phyloP scores from a whole-genome alignment of 805 yeast species.

The Lachancea thermotolerans region DNA sequence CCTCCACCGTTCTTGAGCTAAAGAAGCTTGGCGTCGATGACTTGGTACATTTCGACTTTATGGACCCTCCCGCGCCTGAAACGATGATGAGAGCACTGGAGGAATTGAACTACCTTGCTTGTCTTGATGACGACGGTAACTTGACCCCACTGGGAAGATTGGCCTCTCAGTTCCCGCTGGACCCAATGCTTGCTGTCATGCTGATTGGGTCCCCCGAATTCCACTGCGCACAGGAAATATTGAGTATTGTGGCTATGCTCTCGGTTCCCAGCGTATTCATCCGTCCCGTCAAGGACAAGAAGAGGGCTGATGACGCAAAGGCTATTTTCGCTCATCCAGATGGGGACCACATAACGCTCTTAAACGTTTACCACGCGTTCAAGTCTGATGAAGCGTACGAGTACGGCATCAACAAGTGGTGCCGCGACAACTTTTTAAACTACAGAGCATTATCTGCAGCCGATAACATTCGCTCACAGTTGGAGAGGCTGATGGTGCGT shows the following conservation, averaged over 20 bases:
- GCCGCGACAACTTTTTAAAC: slow-evolving; percentile 81
- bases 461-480: slow-evolving; percentile 78
- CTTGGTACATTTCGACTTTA: slow-evolving; percentile 93
- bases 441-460: slow-evolving; percentile 80
- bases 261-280: slow-evolving; percentile 94
- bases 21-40: slow-evolving; percentile 94
- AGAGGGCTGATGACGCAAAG: slow-evolving; percentile 88
- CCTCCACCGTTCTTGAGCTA: slow-evolving; percentile 86
- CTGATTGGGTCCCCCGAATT: slow-evolving; percentile 81
- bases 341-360: slow-evolving; percentile 88
- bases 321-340: slow-evolving; percentile 83
- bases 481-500: slow-evolving; percentile 75
- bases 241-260: slow-evolving; percentile 81
- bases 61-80: slow-evolving; percentile 99
- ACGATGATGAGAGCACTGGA: slow-evolving; percentile 99
- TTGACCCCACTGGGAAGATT: slow-evolving; percentile 82
- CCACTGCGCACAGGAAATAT: slow-evolving; percentile 80
- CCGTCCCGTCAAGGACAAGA: slow-evolving; percentile 81
- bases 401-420: slow-evolving; percentile 72
- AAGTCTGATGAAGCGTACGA: slow-evolving; percentile 64
- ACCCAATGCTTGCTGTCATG: slow-evolving; percentile 92
- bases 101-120: slow-evolving; percentile 83
- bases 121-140: slow-evolving; percentile 88
- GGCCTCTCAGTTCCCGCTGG: slow-evolving; percentile 91
- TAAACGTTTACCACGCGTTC: slow-evolving; percentile 84